Evolutionary conservation across 2,329 filamentous ascomycete genomes (phyloP).

Genomic region (Gnomoniopsis sp.): DNA sequence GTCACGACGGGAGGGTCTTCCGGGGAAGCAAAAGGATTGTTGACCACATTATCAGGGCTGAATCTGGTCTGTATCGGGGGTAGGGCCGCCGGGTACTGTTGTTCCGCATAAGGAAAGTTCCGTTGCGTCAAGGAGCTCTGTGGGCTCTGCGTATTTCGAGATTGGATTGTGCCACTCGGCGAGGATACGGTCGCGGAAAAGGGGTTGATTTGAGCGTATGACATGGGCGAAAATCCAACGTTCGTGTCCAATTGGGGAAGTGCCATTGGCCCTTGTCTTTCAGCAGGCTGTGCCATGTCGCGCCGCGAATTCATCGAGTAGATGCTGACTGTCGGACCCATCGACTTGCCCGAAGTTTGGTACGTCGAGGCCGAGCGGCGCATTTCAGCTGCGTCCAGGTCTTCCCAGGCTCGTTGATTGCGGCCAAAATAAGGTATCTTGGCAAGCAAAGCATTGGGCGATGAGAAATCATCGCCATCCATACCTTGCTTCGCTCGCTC

Average conservation of each 20-base stretch:
- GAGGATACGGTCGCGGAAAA: conserved; percentile 9
- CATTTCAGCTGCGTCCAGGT: conserved; percentile 24
- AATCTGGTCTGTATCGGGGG: conserved; percentile 5
- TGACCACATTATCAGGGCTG: conserved; percentile 9
- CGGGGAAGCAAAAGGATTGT: conserved; percentile 22
- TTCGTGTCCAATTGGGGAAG: conserved; percentile 14
- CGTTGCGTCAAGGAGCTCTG: not conserved
- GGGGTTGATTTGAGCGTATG: conserved; percentile 17
- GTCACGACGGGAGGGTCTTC: conserved; percentile 19
- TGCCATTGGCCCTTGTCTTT: conserved; percentile 3
- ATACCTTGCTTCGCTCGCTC: conserved; percentile 22
- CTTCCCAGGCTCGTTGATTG: conserved; percentile 25
- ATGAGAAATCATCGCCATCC: conserved; percentile 4
- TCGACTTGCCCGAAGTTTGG: conserved; percentile 7
- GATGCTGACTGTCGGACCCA: conserved; percentile 6
- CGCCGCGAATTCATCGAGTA: conserved; percentile 14
- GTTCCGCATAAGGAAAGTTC: conserved; percentile 2
- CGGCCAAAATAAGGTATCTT: conserved; percentile 34
- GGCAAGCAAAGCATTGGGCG: conserved; percentile 23
- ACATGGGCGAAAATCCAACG: conserved; percentile 7
- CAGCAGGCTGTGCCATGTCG: not conserved
- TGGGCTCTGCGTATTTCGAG: conserved; percentile 4
- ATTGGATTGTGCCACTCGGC: not conserved
- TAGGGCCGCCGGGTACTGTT: not conserved
- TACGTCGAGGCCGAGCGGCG: conserved; percentile 7